Base-by-base conservation (phyloP, 768 basidiomycete genomes). In the Pisolithus albus region DNA sequence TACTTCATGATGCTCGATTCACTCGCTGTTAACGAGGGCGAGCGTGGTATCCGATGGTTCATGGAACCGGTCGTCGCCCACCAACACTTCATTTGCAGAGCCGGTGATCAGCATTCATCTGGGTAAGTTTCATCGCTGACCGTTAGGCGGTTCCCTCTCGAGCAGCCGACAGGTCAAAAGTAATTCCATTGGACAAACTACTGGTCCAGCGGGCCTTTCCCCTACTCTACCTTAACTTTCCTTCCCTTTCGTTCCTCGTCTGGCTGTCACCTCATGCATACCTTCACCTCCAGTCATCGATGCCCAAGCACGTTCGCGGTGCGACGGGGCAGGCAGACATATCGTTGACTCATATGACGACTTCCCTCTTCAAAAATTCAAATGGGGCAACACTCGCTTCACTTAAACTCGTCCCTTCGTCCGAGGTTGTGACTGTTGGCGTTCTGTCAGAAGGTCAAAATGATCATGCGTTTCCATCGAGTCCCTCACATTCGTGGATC, bases 1-100 rank as follows among this genome's bases (percentile, higher is more conserved):
- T 86, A 88, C 65, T 73, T 92, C 19, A 84, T 88, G 65, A 76
- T 80, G 69, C 70, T 90, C 10, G 89, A 92, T 59, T 73, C 73
- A 18, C 68, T 91, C 15, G 88, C 88, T 0, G 50, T 51, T 11
- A 70, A 73, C 11, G 71, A 75, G 50, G 79, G 79, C 52, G 79
- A 81, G 24, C 77, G 75, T 36, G 86, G 87, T 1, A 74, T 85
- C 38, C 74, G 80, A 49, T 91, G 89, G 89, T 90, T 91, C 62
- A 79, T 74, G 49, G 83, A 83, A 37, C 61, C 65, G 5, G 49
- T 55, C 32, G 56, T 5, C 15, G 55, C 56, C 41, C 52, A 56
- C 24, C 66, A 54, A 53, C 51, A 59, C 52, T 59, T 56, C 18
- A 15, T 34, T 53, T 40, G 53, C 21, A 51, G 6, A 3, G 13